A percentile compares a stretch with the other conserved stretches of the same genome.
These are phyloP conservation scores for Lactuca sativa DNA, from an alignment of 129 eudicot genomes.

Conservation along the genomic window DNA sequence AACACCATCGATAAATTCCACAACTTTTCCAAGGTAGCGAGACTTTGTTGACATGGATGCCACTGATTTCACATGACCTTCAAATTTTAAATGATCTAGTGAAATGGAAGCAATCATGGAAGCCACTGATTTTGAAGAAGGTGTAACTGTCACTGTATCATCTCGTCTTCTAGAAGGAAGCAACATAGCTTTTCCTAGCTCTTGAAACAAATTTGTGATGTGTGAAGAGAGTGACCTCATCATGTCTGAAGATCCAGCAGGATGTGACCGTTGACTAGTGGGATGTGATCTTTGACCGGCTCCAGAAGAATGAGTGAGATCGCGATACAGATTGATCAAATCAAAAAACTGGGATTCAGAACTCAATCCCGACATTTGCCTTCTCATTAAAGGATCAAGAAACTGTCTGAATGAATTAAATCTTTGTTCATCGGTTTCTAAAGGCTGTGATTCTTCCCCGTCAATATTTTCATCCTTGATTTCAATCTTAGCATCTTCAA, in stretches of 20 bases:
- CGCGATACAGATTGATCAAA: slow-evolving; percentile 71
- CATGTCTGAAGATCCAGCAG: slow-evolving; percentile 25
- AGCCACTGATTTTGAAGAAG: slow-evolving; percentile 83
- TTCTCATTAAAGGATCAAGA: slow-evolving; percentile 81
- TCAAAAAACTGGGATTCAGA: slow-evolving; percentile 91
- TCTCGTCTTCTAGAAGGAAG: slow-evolving; percentile 91
- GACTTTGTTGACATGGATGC: slow-evolving; percentile 78
- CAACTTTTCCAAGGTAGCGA: slow-evolving; percentile 84
- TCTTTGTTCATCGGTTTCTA: slow-evolving; percentile 78
- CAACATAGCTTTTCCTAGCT: slow-evolving; percentile 87
- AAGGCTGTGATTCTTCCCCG: slow-evolving; percentile 34
- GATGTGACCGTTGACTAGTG: too few species aligned
- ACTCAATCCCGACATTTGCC: slow-evolving; percentile 93
- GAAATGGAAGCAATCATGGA: slow-evolving; percentile 76
- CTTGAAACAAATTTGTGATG: slow-evolving; percentile 89
- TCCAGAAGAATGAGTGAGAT: slow-evolving; percentile 73
- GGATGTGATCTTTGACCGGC: too few species aligned
- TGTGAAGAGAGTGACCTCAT: slow-evolving; percentile 73
- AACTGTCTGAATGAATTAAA: slow-evolving; percentile 79
- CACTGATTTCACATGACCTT: slow-evolving; percentile 68
- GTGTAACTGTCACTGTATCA: slow-evolving; percentile 68
- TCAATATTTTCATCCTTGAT: slow-evolving; percentile 33
- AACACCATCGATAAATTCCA: slow-evolving; percentile 77
- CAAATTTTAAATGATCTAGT: slow-evolving; percentile 73
- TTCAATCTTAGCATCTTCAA: slow-evolving; percentile 75